Conservation (phyloP, 345 rosid species). For the Eucalyptus caleyi region DNA sequence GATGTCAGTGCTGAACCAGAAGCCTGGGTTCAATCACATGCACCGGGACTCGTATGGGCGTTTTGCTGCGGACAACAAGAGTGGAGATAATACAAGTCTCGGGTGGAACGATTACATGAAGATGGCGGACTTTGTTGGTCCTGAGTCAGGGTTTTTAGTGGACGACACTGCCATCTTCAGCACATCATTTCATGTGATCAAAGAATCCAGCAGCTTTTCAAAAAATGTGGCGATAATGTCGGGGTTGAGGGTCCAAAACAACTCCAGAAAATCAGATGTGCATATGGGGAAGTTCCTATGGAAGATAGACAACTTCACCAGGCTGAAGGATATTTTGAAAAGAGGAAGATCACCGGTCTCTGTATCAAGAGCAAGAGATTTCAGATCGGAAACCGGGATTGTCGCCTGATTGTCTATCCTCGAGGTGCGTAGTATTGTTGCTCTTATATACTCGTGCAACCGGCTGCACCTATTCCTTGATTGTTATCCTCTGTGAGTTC, state of each 20-base stretch:
- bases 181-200: slow-evolving; percentile 88
- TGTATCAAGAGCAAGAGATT: slow-evolving; percentile 97
- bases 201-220: slow-evolving; percentile 65
- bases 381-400: slow-evolving; percentile 97
- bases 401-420: slow-evolving; percentile 97
- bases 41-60: slow-evolving; percentile 92
- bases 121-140: slow-evolving; percentile 72
- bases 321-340: slow-evolving; percentile 89
- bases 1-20: slow-evolving; percentile 91
- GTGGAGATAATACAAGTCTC: slow-evolving; percentile 92
- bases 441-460: neutral
- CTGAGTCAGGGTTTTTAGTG: slow-evolving; percentile 62
- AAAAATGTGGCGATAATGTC: slow-evolving; percentile 52
- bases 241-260: slow-evolving; percentile 48
- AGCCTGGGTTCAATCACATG: slow-evolving; percentile 81
- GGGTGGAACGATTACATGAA: slow-evolving; percentile 99
- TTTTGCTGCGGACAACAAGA: slow-evolving; percentile 88
- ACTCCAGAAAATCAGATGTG: slow-evolving; percentile 77
- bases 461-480: neutral
- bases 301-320: slow-evolving; percentile 90
- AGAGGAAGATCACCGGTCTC: slow-evolving; percentile 95
- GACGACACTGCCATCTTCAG: slow-evolving; percentile 90
- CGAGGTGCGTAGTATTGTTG: slow-evolving; percentile 52
- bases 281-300: slow-evolving; percentile 84
- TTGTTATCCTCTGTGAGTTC: neutral